Conservation (phyloP, 495 filamentous ascomycete genomes). For the Aspergillus kassunensis region DNA sequence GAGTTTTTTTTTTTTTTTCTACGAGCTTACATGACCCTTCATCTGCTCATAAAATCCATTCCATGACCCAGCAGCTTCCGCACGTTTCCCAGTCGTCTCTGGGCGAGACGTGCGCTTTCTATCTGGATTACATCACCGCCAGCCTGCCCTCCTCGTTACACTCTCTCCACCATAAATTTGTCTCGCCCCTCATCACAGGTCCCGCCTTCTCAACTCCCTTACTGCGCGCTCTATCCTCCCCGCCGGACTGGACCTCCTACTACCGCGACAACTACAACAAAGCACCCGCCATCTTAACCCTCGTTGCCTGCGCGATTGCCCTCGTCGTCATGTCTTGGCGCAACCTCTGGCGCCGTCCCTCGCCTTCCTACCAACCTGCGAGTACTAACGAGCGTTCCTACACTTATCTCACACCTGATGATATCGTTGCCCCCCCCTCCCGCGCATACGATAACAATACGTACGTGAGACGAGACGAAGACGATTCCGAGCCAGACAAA, state of each 20-base stretch:
- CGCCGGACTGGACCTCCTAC: slow-evolving; percentile 12
- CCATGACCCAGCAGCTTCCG: slow-evolving; percentile 41
- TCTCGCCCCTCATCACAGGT: slow-evolving; percentile 32
- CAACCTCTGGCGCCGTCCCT: slow-evolving; percentile 49
- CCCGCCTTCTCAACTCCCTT: slow-evolving; percentile 10
- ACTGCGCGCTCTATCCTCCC: slow-evolving; percentile 5
- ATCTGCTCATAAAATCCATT: slow-evolving; percentile 6
- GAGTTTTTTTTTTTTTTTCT: too few relatives aligned
- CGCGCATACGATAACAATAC: slow-evolving; percentile 23
- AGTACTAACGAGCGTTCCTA: slow-evolving; percentile 61
- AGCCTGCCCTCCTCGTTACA: slow-evolving; percentile 19
- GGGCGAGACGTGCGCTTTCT: slow-evolving; percentile 45
- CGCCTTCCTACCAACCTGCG: slow-evolving; percentile 38
- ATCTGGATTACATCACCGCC: slow-evolving; percentile 52
- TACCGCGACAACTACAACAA: slow-evolving; percentile 31
- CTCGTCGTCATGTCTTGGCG: slow-evolving; percentile 61
- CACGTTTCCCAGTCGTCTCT: slow-evolving; percentile 46
- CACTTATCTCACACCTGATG: slow-evolving; percentile 73
- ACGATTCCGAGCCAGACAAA: slow-evolving; percentile 64
- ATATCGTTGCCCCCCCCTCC: slow-evolving; percentile 45
- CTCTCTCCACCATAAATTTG: slow-evolving; percentile 10
- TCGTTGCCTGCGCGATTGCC: slow-evolving; percentile 45
- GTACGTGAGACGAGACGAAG: slow-evolving; percentile 21
- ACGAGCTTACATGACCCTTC: background rate
- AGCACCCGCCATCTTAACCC: slow-evolving; percentile 32